Evolutionary conservation across 306 rosid species (phyloP), one percentile per base, ranked within the genome.

Genomic region (Neltuma alba): DNA sequence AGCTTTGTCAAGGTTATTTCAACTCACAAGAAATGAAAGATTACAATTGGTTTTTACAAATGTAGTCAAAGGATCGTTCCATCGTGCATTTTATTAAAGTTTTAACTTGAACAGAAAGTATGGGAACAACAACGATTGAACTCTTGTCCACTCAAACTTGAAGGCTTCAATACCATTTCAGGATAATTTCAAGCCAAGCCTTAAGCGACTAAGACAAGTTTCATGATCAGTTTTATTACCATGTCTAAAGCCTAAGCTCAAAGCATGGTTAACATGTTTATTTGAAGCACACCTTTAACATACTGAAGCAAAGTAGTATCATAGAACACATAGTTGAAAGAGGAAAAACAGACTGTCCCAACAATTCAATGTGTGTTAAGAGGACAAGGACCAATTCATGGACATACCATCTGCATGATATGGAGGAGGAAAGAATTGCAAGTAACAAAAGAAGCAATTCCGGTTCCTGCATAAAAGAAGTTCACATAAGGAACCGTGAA

Each of bases 351-450:
- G 76, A 33, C n/a, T 72, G 54, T 23, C 84, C 47, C 68, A 52
- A 44, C 41, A 21, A 52, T 10, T 36, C 66, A 78, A 76, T 50
- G 30, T 65, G 44, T 3, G 13, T 31, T 27, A 34, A 58, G 80
- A 58, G 9, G 23, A 50, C 57, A 75, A 42, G 64, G 69, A 74
- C 40, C 74, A 55, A 20, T 38, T 38, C 75, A 75, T 64, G 66
- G 45, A 37, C 89, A 81, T 92, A 92, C 99, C 99, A 54, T 92
- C 90, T 9, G 44, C 40, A 57, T 91, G 93, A 80, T 92, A 88
- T 33, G 99, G 99, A 38, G 91, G 92, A 75, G 99, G 97, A 86
- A 89, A 92, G 91, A 94, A 94, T 81, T 94, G 98, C 23, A 94
- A 83, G 89, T 94, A 94, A 76, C 98, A 92, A 90, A 83, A 67